Evolutionary conservation across 1,139 yeast genomes (phyloP).

Genomic region (Geotrichum macrosporum): DNA sequence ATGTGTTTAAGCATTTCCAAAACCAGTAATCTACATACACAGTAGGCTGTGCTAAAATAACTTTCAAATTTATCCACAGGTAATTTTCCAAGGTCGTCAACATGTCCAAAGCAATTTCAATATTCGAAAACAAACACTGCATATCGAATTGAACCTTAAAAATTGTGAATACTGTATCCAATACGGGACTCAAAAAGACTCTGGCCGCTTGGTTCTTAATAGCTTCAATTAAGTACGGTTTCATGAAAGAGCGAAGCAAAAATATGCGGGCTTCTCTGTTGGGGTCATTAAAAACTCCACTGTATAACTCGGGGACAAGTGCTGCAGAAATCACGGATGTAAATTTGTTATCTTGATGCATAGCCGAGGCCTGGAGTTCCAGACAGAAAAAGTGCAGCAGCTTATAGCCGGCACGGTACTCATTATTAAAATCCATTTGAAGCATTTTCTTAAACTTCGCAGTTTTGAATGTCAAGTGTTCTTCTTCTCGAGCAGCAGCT

Average conservation of each 20-base stretch:
- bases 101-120: background rate
- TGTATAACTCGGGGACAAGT: constrained; percentile 3
- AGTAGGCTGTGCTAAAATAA: background rate
- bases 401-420: constrained; percentile 13
- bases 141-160: constrained; percentile 8
- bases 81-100: constrained; percentile 1
- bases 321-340: constrained; percentile 10
- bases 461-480: constrained; percentile 6
- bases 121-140: background rate
- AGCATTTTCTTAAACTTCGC: constrained; percentile 17
- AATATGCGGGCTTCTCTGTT: constrained; percentile 9
- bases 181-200: constrained; percentile 10
- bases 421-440: constrained; percentile 16
- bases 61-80: constrained; percentile 6
- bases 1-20: constrained; percentile 8
- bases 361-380: constrained; percentile 15
- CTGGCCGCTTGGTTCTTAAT: constrained; percentile 5
- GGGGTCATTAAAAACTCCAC: constrained; percentile 1
- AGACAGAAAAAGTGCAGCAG: constrained; percentile 17
- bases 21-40: constrained; percentile 1
- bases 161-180: constrained; percentile 6
- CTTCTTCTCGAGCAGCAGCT: constrained; percentile 2
- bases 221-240: constrained; percentile 11
- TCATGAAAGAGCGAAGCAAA: constrained; percentile 12
- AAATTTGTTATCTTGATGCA: constrained; percentile 7